Evolutionary conservation across 1,284 basidiomycete genomes (phyloP), one percentile per base, ranked within the genome.

Genomic region (Sphagnurus paluster): DNA sequence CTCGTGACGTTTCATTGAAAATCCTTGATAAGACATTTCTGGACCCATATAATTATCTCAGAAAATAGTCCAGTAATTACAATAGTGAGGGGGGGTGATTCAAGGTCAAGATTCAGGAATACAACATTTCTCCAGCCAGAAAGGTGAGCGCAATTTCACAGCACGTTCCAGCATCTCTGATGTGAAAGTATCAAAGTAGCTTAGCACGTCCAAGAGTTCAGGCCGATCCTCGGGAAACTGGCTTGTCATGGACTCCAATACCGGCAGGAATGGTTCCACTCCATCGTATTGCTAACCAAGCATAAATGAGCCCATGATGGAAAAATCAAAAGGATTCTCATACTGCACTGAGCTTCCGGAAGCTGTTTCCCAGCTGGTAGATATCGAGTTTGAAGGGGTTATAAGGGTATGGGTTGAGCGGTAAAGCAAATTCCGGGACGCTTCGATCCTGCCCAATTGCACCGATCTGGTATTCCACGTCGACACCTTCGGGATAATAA

Each of bases 371-470:
- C 11, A 45, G 16, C 34, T 37, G 25, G n/a, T 37, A 37, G 5
- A 37, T 23, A 23, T 37, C 36, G 11, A 37, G n/a, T 17, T 23
- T 37, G 19, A 37, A 37, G 7, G 36, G 36, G 11, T 37, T n/a
- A n/a, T 37, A 24, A 13, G 23, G 5, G 3, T n/a, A 5, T 32
- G 13, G 13, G n/a, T 14, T 10, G 13, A n/a, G 4, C 19, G 7
- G 36, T 9, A 13, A 13, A 33, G 6, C 11, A 16, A 13, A 16
- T 23, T 37, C 36, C 7, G 60, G 60, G 7, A 56, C 56, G 9
- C 45, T 45, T 25, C 37, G 33, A 29, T 56, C 55, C 39, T 54
- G 52, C 1, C 55, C 50, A 21, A 23, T 26, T 7, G 24, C 9
- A 13, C 50, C 53, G 4, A 32, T 28, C 5, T 20, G 4, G 13